These are phyloP conservation scores for Gryganskiella cystojenkinii DNA, from an alignment of 192 early-diverging fungal species.

Conservation along the genomic window DNA sequence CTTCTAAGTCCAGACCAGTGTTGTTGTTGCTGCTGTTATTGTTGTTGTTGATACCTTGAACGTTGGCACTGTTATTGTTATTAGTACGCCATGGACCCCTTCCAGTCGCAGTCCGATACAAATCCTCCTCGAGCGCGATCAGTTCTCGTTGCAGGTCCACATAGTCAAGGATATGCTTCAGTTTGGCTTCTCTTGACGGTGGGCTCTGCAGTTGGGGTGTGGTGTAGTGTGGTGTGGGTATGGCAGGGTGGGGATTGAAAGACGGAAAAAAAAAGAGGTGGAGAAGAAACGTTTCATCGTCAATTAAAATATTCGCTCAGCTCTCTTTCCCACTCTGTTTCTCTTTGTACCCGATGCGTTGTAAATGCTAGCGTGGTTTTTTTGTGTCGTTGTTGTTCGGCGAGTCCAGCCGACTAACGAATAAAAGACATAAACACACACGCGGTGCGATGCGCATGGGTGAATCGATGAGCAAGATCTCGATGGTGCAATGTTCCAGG, in stretches of 20 bases:
- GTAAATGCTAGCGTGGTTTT: too few relatives aligned
- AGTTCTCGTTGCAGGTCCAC: conserved; percentile 42
- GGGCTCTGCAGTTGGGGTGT: conserved; percentile 22
- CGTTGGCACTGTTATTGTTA: conserved; percentile 1
- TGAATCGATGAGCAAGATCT: too few relatives aligned
- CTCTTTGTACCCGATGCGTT: too few relatives aligned
- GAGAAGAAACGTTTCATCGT: not conserved
- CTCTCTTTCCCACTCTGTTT: not conserved
- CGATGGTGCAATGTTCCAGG: too few relatives aligned
- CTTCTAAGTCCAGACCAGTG: not conserved
- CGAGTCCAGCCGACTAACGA: too few relatives aligned
- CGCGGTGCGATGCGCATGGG: too few relatives aligned
- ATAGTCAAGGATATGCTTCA: conserved; percentile 46
- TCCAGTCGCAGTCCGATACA: conserved; percentile 11
- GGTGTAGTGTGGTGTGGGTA: not conserved
- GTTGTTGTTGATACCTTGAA: conserved; percentile 3
- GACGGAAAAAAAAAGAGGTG: not conserved
- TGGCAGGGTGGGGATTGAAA: too few relatives aligned
- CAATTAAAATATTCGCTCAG: not conserved
- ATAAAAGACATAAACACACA: too few relatives aligned
- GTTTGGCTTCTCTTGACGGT: conserved; percentile 36
- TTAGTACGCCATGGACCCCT: conserved; percentile 19
- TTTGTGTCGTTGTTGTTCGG: too few relatives aligned
- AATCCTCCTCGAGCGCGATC: conserved; percentile 30
- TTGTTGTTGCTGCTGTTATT: conserved; percentile 5